Base-by-base conservation (phyloP, 2,329 filamentous ascomycete species). In the Hypoxylon sp. region DNA sequence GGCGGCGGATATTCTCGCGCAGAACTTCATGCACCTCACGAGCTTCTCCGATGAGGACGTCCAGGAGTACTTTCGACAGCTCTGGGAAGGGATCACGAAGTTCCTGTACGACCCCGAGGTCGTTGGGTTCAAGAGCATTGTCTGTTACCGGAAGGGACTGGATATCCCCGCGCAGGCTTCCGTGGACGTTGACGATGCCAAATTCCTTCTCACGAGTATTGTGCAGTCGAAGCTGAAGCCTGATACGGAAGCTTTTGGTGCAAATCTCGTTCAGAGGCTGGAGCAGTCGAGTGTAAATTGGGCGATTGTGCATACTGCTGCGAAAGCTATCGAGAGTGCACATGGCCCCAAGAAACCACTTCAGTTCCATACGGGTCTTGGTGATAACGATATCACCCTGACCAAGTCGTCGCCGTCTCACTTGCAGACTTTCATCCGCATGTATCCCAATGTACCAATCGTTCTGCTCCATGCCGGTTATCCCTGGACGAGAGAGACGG, bases 341-440 rank as follows among this genome's bases (percentile, higher is more conserved):
- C 68, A 67, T 2, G 70, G 71, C 1, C 61, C 69, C 49, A 81
- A 81, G 48, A 94, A 93, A 66, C 89, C 90, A 0, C 75, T 95
- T 8, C 90, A 95, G 64, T 88, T 96, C 58, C 90, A 95, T 63
- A 94, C 89, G 0, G 90, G 90, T 0, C 77, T 94, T 0, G 90
- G 90, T 1, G 90, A 94, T 64, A 89, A 86, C 59, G 90, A 94
- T 62, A 87, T 94, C 40, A 81, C 77, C 3, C 74, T 95, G 17
- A 73, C 82, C 2, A 81, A 80, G 40, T 81, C 89, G 0, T 93
- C 90, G 30, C 90, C 91, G 0, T 82, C 89, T 0, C 85, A 89
- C 61, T 73, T 96, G 16, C 89, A 95, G 63, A 73, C 78, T 0
- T 82, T 95, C 50, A 90, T 94, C 59, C 80, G 84, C 27, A 73